Percentiles rank a stretch among this genome's conserved stretches.
Conservation (phyloP, 2,329 filamentous ascomycete species). For the Volutella citrinella region DNA sequence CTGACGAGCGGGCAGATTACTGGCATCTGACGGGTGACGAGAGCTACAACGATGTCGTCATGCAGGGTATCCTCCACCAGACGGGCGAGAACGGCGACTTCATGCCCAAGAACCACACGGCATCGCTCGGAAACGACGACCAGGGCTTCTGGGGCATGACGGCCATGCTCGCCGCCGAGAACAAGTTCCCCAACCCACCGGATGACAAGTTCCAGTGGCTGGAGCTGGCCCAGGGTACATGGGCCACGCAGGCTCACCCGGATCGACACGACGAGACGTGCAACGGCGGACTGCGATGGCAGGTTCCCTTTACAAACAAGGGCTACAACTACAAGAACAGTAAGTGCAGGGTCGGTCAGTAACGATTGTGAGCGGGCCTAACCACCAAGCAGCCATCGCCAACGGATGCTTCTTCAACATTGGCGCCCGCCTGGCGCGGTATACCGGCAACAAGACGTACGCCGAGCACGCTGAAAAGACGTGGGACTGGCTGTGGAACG, state of each 20-base stretch:
- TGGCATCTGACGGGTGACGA: conserved; percentile 65
- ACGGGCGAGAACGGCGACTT: conserved; percentile 55
- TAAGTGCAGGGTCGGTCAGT: too few relatives aligned
- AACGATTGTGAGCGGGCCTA: too few relatives aligned
- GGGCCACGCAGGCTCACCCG: conserved; percentile 55
- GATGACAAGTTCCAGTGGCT: conserved; percentile 56
- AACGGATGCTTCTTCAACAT: conserved; percentile 65
- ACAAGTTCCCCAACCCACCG: conserved; percentile 58
- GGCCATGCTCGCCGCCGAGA: conserved; percentile 65
- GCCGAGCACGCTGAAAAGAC: conserved; percentile 57
- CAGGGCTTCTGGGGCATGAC: conserved; percentile 70
- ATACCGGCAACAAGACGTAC: conserved; percentile 66
- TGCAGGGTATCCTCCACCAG: conserved; percentile 56
- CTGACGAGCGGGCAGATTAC: conserved; percentile 46
- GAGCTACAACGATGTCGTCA: conserved; percentile 59
- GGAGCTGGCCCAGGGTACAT: conserved; percentile 67
- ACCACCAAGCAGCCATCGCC: conserved; percentile 51
- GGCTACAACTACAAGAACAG: conserved; percentile 76
- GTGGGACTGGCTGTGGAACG: conserved; percentile 57
- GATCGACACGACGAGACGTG: conserved; percentile 65
- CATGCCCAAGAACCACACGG: conserved; percentile 58
- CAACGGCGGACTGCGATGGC: conserved; percentile 71
- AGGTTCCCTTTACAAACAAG: conserved; percentile 70
- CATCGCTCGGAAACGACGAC: conserved; percentile 65
- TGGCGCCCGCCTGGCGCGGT: conserved; percentile 67